Evolutionary conservation across 805 yeast species (phyloP).

Genomic region (Teunomyces barrocoloradensis): DNA sequence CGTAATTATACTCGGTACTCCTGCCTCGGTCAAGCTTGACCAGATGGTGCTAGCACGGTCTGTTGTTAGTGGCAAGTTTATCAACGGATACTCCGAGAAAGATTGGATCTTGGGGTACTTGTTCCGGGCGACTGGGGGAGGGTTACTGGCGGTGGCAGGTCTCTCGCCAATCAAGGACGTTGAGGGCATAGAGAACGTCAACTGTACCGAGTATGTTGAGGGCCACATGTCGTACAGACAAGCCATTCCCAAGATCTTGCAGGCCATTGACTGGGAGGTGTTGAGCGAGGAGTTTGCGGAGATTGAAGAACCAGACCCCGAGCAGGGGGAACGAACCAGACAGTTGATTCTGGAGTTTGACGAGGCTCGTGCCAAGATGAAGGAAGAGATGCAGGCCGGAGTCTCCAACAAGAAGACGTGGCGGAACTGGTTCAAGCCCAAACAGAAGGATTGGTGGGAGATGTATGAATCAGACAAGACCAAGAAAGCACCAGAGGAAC

Average conservation of each 20-base stretch:
- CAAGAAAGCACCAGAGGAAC: background rate
- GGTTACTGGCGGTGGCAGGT: constrained; percentile 88
- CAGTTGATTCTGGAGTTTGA: constrained; percentile 82
- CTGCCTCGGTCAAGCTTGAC: constrained; percentile 74
- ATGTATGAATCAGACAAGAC: constrained; percentile 29
- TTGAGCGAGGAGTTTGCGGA: constrained; percentile 89
- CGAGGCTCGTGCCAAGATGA: constrained; percentile 69
- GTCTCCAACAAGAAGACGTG: constrained; percentile 38
- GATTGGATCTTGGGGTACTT: constrained; percentile 97
- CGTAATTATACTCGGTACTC: constrained; percentile 85
- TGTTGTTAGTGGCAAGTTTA: constrained; percentile 84
- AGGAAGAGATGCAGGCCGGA: constrained; percentile 36
- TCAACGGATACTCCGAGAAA: constrained; percentile 85
- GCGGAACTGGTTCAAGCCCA: constrained; percentile 48
- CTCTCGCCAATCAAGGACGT: constrained; percentile 66
- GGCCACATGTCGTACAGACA: constrained; percentile 98
- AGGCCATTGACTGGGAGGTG: constrained; percentile 72
- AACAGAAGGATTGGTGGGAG: constrained; percentile 59
- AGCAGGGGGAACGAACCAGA: constrained; percentile 77
- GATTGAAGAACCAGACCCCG: constrained; percentile 94
- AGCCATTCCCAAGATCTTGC: constrained; percentile 81
- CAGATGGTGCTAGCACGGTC: constrained; percentile 76
- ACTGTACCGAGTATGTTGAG: constrained; percentile 81
- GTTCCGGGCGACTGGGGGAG: constrained; percentile 95
- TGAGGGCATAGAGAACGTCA: constrained; percentile 75